Base-by-base conservation (phyloP, 768 basidiomycete species). In the Trametes coccinea region DNA sequence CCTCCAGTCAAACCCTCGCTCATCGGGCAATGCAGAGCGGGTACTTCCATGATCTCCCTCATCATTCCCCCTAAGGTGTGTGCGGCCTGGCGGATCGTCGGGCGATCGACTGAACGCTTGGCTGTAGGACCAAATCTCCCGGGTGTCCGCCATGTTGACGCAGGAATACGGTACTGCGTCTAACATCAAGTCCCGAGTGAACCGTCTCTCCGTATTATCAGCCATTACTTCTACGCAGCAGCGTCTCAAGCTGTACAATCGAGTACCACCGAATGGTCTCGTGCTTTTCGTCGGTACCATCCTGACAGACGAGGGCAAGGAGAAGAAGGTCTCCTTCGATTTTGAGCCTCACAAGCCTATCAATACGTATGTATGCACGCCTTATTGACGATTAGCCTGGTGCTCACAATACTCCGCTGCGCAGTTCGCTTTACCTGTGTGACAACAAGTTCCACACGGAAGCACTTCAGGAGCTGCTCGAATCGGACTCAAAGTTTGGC, bases 371-470 rank as follows among this genome's bases (percentile, higher is more conserved):
- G 90, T 79, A 11, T 22, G 13, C 41, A 43, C 14, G n/a, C 7
- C 14, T 14, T 8, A 6, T 43, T 14, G 14, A 9, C 41, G 34
- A 37, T 6, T 37, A 11, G n/a, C 41, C 41, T 5, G 14, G 5
- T 43, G 13, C 41, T 43, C 41, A 43, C 14, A 13, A 13, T 40
- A 31, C 58, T 45, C 40, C 13, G 10, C 7, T n/a, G 37, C 40
- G 29, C 73, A 95, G 93, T 16, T 98, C 97, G 11, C 86, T 99
- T 53, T 99, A 99, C 77, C 89, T 98, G 48, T 99, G 97, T 73
- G 97, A 98, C 82, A 98, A 97, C 82, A 98, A 97, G 75, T 99
- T 99, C 79, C 96, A 98, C 80, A 98, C 97, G 1, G 97, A 98
- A 71, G 95, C 95, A 0, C 84, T 99, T 27, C 92, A 93, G 31